Base-by-base conservation (phyloP, 495 filamentous ascomycete species). In the Penicillium salamii region DNA sequence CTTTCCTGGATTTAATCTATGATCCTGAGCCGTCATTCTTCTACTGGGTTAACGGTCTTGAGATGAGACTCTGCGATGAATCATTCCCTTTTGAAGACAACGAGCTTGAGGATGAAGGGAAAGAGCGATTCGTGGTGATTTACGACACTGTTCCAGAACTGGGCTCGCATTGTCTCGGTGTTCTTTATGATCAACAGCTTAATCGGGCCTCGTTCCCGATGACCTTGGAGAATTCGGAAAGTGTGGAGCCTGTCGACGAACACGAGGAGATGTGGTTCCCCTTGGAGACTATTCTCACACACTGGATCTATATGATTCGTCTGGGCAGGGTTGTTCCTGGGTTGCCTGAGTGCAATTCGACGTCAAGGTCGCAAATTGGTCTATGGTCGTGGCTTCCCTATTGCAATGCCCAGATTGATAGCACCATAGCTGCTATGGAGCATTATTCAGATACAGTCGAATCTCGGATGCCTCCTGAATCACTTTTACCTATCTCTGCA, bases 211-310 rank as follows among this genome's bases (percentile, higher is more conserved):
- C 50, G 13, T 47, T 60, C 44, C 42, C 44, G 9, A 12, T 60
- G 24, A 46, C 41, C 15, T 39, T 52, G 6, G 46, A 40, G 1
- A 54, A 50, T 39, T 19, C 17, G 0, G 53, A 61, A 18, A 56
- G 43, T 33, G 23, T 59, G 5, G 39, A 39, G 21, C 57, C 54
- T 28, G 13, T 60, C 11, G 35, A 37, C 9, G 50, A 63, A 17
- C 53, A 58, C 18, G 19, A 46, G n/a, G 55, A 65, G n/a, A 48
- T 70, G 18, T 73, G 68, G 65, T 55, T 62, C 23, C 67, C 70
- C 0, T 49, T 71, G 2, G 70, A 71, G 55, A 73, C 68, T 0
- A 53, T 73, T 13, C 60, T 73, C 5, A 60, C 53, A n/a, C 59
- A 71, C 14, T 73, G 65, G 68, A 63, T 70, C 19, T n/a, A 53